phyloP scores from a whole-genome alignment of 2,329 filamentous ascomycete species.

The Fusarium sp. region DNA sequence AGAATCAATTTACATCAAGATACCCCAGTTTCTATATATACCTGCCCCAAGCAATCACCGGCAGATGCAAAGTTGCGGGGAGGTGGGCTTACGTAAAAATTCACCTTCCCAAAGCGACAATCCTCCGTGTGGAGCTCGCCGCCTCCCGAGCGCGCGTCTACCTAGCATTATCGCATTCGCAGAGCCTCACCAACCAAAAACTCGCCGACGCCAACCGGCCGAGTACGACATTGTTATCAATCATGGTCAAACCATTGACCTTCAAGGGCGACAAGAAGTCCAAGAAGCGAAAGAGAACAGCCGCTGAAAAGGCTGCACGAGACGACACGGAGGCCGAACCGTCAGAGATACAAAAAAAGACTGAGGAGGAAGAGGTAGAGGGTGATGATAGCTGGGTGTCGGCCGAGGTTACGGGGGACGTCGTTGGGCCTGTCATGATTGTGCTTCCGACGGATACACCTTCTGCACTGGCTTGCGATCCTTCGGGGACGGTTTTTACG shows the following conservation, averaged over 20 bases:
- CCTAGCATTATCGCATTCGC: not conserved
- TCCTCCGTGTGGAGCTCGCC: constrained; percentile 46
- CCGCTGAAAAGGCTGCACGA: constrained; percentile 54
- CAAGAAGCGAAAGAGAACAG: constrained; percentile 85
- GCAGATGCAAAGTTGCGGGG: constrained; percentile 29
- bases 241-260: constrained; percentile 85
- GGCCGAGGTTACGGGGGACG: constrained; percentile 75
- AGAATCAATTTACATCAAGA: not conserved
- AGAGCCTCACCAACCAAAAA: constrained; percentile 13
- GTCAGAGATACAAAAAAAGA: constrained; percentile 33
- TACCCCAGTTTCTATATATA: not conserved
- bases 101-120: constrained; percentile 25
- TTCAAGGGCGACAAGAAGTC: constrained; percentile 98
- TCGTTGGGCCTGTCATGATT: constrained; percentile 82
- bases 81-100: constrained; percentile 41
- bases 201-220: constrained; percentile 8
- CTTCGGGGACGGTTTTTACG: constrained; percentile 84
- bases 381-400: constrained; percentile 92
- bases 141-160: constrained; percentile 37
- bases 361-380: constrained; percentile 50
- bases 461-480: constrained; percentile 82
- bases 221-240: not conserved
- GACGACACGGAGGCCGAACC: constrained; percentile 15
- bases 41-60: not conserved
- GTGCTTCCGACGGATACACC: constrained; percentile 78